Evolutionary conservation across 306 rosid species (phyloP), one percentile per base, ranked within the genome.

Genomic region (Ceratonia siliqua): DNA sequence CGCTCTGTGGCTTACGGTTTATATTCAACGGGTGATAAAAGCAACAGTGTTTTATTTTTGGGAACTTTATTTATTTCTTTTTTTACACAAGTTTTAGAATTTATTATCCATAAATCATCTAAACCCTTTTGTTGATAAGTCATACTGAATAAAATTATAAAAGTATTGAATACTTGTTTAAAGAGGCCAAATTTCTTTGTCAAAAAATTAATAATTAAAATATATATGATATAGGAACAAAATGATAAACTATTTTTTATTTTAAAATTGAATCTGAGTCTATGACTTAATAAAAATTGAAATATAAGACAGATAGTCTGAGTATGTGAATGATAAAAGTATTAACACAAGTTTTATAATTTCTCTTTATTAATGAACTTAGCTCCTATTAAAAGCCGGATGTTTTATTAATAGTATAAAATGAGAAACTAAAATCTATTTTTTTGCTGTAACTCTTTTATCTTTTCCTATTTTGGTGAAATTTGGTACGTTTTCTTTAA

Each of bases 1-100:
- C 97, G 96, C 80, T 27, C 35, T 69, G 73, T 68, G 75, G 45
- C 88, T 46, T 52, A 72, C 82, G 88, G 90, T 85, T 87, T 84
- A 36, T 68, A 69, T 90, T 83, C 68, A 52, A 83, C 84, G 59
- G 71, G n/a, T 33, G 52, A 42, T 7, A 76, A 81, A 63, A 30
- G 7, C 20, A 76, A 45, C 43, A 25, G 10, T 65, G 28, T 21
- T 71, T 53, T 53, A n/a, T 72, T 30, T 59, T 32, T 18, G 48
- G 28, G 18, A 62, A 45, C n/a, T 14, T 45, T 4, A 45, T 5
- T 3, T 3, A 3, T 45, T 45, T 3, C 12, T 39, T 39, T 39
- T 12, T 8, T 39, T 6, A 6, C 9, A 8, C 1, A 6, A 39
- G 11, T 39, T 6, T 39, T 39, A 39, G 7, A 8, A 39, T 39